Evolutionary conservation across 2,329 filamentous ascomycete genomes (phyloP), one percentile per base, ranked within the genome.

Genomic region (Paramyrothecium sp.): DNA sequence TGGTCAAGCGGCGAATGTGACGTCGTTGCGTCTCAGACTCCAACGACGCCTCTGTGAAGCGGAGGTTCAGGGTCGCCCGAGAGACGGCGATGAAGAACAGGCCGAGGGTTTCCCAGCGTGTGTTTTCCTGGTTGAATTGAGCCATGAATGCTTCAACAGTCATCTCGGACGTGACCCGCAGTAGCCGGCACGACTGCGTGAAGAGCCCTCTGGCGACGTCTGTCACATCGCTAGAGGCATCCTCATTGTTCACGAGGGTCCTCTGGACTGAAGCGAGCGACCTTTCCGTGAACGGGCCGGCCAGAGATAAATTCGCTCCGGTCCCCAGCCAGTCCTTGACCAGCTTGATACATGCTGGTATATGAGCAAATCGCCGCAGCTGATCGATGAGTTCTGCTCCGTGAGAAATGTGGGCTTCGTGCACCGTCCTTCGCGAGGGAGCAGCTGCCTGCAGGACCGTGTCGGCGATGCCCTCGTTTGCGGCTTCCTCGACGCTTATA

Each of bases 31-130:
- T 38, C 16, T 61, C 60, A 16, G 61, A 59, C 30, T 58, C 51
- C 51, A 58, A 62, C 23, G 57, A 54, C 33, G 58, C 46, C 7
- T 54, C 46, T 2, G 58, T 38, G 38, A 51, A 54, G 3, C 50
- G 34, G 22, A 60, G 38, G 48, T 65, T 66, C 20, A 61, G 57
- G 3, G 65, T 59, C 11, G 68, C 68, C 26, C 67, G 55, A 5
- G 58, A 59, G 1, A 63, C 63, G 7, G 64, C 65, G 0, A 61
- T 63, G 38, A 63, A 63, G 46, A 68, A 66, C 3, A 69, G 26
- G 3, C 63, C 63, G 1, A 68, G 22, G 1, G 62, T 66, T 51
- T 69, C 67, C 65, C 66, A 68, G 5, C 67, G 59, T 2, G 58
- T 52, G 17, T 59, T 58, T 10, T 59, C 23, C 3, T 56, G 48